Evolutionary conservation across 345 rosid genomes (phyloP), one percentile per base, ranked within the genome.

Genomic region (Pseudoturritis turrita): DNA sequence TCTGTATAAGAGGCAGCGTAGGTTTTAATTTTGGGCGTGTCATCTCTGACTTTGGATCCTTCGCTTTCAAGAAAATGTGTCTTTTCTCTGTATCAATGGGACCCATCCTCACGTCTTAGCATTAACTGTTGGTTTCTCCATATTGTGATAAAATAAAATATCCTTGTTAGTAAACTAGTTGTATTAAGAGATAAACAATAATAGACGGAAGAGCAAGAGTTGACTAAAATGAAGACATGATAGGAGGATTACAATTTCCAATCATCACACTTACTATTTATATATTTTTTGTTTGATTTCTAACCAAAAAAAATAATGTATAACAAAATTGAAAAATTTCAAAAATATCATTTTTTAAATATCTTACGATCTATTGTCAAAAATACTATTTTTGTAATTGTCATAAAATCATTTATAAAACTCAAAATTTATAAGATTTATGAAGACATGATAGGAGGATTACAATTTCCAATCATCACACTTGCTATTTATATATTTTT

Each of bases 31-130:
- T 10, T 13, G 17, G 71, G 58, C 18, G 53, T 73, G 10, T 31
- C 71, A 56, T 65, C 8, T 74, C 51, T 74, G 77, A 74, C 77
- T 66, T 58, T 64, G 40, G 29, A 64, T 58, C 37, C 66, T 65
- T 46, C 0, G 5, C 11, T 73, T 47, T 73, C 40, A 65, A 64
- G 71, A n/a, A 22, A 53, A 14, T 44, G 33, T 17, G 57, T 18
- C 25, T 10, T 15, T 26, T 37, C 33, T 61, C 11, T 50, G 68
- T n/a, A 50, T 31, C 55, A 54, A 6, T 22, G 14, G 64, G 77
- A 22, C 77, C 77, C 71, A 36, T 40, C 13, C 1, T 31, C 77
- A 72, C 70, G 70, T 72, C 70, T 22, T 21, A 41, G 45, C 76
- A 54, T 23, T 72, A 22, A 63, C 17, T 54, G 49, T 33, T 37